Percentiles rank a stretch among this genome's conserved stretches.
phyloP scores from a whole-genome alignment of 495 filamentous ascomycete species.

The Aeminium ludgeri region DNA sequence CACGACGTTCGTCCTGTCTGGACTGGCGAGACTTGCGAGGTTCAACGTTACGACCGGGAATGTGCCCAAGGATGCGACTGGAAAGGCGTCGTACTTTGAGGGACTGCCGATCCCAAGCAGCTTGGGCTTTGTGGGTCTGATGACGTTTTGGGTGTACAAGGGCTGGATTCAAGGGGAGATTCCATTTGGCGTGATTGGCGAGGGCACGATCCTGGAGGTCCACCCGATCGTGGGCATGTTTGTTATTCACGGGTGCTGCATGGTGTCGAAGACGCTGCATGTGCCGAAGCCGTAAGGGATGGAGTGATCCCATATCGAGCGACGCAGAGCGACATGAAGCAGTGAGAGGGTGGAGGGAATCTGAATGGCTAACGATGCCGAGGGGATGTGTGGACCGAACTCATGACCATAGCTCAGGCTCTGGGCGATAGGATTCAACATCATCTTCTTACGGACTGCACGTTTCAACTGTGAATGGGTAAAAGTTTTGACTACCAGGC shows the following conservation, averaged over 20 bases:
- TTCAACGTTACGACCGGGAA: conserved; percentile 89
- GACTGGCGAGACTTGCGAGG: conserved; percentile 79
- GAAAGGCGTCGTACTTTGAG: conserved; percentile 90
- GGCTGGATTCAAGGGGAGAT: conserved; percentile 64
- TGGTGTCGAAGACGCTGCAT: conserved; percentile 88
- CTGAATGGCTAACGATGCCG: too few relatives aligned
- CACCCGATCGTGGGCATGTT: conserved; percentile 78
- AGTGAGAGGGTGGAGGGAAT: too few relatives aligned
- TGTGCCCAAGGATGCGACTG: conserved; percentile 76
- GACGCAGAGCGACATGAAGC: too few relatives aligned
- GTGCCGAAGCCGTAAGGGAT: conserved; percentile 79
- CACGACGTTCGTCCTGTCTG: conserved; percentile 84
- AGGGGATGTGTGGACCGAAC: too few relatives aligned
- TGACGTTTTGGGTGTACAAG: conserved; percentile 76
- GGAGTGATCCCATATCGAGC: too few relatives aligned
- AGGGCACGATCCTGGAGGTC: conserved; percentile 58
- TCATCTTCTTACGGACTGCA: too few relatives aligned
- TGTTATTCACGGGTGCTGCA: conserved; percentile 67
- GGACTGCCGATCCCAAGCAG: conserved; percentile 91
- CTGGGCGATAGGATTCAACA: too few relatives aligned
- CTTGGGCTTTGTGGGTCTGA: conserved; percentile 57
- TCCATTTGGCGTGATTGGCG: conserved; percentile 47
- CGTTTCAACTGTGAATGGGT: too few relatives aligned
- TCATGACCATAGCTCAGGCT: too few relatives aligned
- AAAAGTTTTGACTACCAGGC: too few relatives aligned